Percentiles rank a stretch among this genome's conserved stretches.
Conservation (phyloP, 2,329 filamentous ascomycete species). For the Sphaerulina vaccinii region DNA sequence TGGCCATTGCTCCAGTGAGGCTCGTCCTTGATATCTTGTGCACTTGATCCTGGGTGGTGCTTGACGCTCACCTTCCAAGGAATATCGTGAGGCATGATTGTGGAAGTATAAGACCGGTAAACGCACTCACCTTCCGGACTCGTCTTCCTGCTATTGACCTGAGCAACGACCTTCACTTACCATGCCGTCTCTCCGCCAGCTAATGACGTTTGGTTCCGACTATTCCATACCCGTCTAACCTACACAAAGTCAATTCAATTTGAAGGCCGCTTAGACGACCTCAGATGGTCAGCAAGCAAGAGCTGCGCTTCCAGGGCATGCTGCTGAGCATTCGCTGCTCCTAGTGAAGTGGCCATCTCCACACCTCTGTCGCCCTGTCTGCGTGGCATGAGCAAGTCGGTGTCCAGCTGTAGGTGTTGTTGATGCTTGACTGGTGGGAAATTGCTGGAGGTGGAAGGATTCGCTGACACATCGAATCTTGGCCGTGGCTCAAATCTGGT, state of each 20-base stretch:
- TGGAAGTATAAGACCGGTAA: neutral
- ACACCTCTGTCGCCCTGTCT: neutral
- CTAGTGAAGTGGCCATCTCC: neutral
- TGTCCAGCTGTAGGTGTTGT: no score
- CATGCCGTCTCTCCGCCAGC: neutral
- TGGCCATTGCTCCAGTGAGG: conserved; percentile 12
- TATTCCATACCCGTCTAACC: neutral
- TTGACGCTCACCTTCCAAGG: conserved; percentile 29
- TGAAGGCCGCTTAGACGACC: neutral
- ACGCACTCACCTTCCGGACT: neutral
- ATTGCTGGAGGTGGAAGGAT: no score
- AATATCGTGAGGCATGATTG: conserved; percentile 31
- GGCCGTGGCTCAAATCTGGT: no score
- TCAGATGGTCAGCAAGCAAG: neutral
- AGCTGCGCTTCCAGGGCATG: neutral
- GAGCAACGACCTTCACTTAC: neutral
- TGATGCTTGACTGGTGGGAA: no score
- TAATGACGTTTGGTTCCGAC: neutral
- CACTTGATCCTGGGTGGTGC: conserved; percentile 12
- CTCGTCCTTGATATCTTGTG: conserved; percentile 9
- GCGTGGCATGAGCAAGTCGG: neutral
- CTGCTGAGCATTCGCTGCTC: neutral
- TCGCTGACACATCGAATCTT: no score
- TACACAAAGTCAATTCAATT: neutral
- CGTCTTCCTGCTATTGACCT: neutral